Evolutionary conservation across 768 basidiomycete genomes (phyloP), one percentile per base, ranked within the genome.

Genomic region (Lactifluus volemus): DNA sequence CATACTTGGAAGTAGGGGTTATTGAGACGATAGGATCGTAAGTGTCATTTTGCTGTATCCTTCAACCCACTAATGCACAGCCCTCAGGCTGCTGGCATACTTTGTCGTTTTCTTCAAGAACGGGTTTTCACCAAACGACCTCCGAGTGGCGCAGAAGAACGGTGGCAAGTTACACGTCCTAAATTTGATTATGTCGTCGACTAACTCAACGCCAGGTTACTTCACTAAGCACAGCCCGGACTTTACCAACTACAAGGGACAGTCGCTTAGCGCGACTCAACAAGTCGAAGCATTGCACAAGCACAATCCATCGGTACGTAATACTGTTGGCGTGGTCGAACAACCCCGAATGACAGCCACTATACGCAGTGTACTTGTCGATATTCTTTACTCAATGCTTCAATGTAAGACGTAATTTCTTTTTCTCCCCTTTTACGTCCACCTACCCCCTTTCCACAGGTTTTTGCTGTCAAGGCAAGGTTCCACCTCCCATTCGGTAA

Each of bases 301-400:
- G 84, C 84, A 0, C 84, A 86, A 68, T 82, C 81, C 0, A 85
- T 87, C 30, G 79, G 78, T 79, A 61, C 25, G 74, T 64, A 25
- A 47, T 47, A 47, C 10, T 8, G 11, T 32, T 19, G 15, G 53
- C 36, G 11, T 32, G 5, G 49, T 29, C 49, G 48, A 52, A 19
- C 47, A 34, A 25, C 49, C 6, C 39, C 14, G 10, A 52, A 25
- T 63, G 41, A 63, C 57, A 45, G 12, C 3, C 19, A 25, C 44
- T 45, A 15, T 11, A 4, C 49, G 1, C 45, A 78, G 79, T 82
- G 42, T 86, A 84, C 67, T 74, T 85, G n/a, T 81, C 82, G 4
- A 76, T 87, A 38, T 85, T 85, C 74, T 83, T 86, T 64, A 78
- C 75, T 15, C 85, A 85, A 68, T 85, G 84, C 69, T 86, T 85